A percentile compares a stretch with the other conserved stretches of the same genome.
Evolutionary conservation across 1,139 yeast genomes (phyloP).

Genomic region (Magnusiomyces tetraspermus): DNA sequence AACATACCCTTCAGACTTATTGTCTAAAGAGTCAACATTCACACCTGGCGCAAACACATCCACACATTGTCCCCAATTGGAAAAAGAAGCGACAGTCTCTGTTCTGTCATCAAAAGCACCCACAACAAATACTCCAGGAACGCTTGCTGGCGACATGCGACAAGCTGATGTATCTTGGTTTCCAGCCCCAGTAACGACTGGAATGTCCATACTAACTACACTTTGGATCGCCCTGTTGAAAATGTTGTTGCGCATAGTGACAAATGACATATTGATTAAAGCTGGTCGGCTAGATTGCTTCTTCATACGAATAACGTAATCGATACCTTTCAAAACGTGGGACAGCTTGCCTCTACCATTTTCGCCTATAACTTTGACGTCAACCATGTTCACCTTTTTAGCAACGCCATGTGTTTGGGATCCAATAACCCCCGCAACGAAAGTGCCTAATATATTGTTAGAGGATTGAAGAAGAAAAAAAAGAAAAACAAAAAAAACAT

Average conservation of each 20-base stretch:
- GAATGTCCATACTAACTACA: slow-evolving; percentile 57
- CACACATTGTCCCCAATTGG: slow-evolving; percentile 86
- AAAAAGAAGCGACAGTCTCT: slow-evolving; percentile 61
- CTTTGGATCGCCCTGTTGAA: slow-evolving; percentile 67
- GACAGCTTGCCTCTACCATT: slow-evolving; percentile 55
- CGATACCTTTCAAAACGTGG: slow-evolving; percentile 60
- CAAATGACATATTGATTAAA: slow-evolving; percentile 73
- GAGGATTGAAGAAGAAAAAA: background rate
- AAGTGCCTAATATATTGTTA: slow-evolving; percentile 42
- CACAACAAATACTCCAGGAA: slow-evolving; percentile 62
- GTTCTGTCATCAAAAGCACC: slow-evolving; percentile 75
- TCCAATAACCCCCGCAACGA: slow-evolving; percentile 84
- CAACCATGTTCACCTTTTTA: slow-evolving; percentile 52
- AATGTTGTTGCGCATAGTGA: slow-evolving; percentile 55
- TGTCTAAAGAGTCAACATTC: slow-evolving; percentile 41
- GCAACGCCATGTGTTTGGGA: slow-evolving; percentile 74
- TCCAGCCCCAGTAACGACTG: slow-evolving; percentile 86
- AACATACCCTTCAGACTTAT: slow-evolving; percentile 29
- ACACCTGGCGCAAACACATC: slow-evolving; percentile 80
- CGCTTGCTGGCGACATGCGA: slow-evolving; percentile 69
- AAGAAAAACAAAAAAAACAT: background rate
- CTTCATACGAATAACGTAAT: slow-evolving; percentile 45
- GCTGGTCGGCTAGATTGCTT: slow-evolving; percentile 38
- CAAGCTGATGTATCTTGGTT: slow-evolving; percentile 73
- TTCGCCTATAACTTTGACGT: slow-evolving; percentile 58